Evolutionary conservation across 1,139 yeast genomes (phyloP).

Genomic region (Pneumocystis murina): DNA sequence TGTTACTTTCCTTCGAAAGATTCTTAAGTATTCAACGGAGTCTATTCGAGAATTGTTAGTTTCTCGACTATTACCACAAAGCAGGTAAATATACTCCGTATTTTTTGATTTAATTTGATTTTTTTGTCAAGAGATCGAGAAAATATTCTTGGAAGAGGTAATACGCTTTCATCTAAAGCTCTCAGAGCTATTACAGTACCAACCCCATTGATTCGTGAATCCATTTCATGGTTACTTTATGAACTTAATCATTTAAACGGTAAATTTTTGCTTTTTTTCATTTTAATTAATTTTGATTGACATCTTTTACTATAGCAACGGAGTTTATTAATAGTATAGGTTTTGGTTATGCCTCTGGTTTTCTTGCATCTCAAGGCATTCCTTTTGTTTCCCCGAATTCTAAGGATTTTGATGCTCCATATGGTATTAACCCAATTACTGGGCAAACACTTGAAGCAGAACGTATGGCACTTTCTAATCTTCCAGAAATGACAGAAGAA

Average conservation of each 20-base stretch:
- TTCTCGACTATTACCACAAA: slow-evolving; percentile 6
- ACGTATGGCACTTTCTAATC: slow-evolving; percentile 3
- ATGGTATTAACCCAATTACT: slow-evolving; percentile 20
- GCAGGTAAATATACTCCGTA: not conserved
- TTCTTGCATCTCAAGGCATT: slow-evolving; percentile 18
- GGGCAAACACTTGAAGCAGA: slow-evolving; percentile 18
- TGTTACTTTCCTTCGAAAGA: slow-evolving; percentile 3
- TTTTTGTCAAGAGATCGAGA: slow-evolving; percentile 10
- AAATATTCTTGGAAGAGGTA: slow-evolving; percentile 13
- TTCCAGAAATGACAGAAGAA: slow-evolving; percentile 31
- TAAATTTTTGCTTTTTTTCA: slow-evolving; percentile 1
- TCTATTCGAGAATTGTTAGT: slow-evolving; percentile 3
- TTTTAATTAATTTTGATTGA: not conserved
- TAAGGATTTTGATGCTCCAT: slow-evolving; percentile 1
- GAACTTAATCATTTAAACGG: slow-evolving; percentile 13
- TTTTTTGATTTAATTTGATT: not conserved
- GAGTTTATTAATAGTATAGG: slow-evolving; percentile 21
- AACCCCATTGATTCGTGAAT: slow-evolving; percentile 6
- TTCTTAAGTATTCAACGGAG: not conserved
- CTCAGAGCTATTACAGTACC: slow-evolving; percentile 9
- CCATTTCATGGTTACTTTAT: slow-evolving; percentile 11
- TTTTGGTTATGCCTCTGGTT: slow-evolving; percentile 22
- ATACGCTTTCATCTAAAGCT: slow-evolving; percentile 10
- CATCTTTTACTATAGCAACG: slow-evolving; percentile 4
- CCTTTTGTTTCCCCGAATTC: slow-evolving; percentile 14